Evolutionary conservation across 2,329 filamentous ascomycete genomes (phyloP).

Genomic region (Claviceps spartinae): DNA sequence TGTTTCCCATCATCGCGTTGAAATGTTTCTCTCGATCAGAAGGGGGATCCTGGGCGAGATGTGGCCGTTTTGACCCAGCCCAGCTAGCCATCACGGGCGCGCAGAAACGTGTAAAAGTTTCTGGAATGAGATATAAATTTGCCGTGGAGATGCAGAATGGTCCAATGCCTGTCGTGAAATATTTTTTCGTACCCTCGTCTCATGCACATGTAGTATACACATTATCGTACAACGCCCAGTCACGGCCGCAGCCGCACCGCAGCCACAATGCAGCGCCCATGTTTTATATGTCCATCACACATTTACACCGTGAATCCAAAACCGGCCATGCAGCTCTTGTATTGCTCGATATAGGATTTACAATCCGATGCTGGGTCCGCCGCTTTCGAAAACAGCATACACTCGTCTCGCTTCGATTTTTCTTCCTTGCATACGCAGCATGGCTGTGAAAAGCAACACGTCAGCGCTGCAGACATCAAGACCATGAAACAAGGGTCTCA

Average conservation of each 20-base stretch:
- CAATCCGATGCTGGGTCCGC: constrained; percentile 76
- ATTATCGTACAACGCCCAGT: not conserved
- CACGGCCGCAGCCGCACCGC: no score
- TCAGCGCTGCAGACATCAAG: not conserved
- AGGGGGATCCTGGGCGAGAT: not conserved
- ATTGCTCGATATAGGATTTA: constrained; percentile 67
- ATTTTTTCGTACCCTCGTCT: constrained; percentile 6
- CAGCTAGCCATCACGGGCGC: not conserved
- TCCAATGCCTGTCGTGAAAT: not conserved
- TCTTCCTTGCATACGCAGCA: constrained; percentile 98
- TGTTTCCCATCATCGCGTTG: not conserved
- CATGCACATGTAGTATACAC: constrained; percentile 13
- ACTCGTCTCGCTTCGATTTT: constrained; percentile 86
- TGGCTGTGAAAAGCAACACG: constrained; percentile 41
- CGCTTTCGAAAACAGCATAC: constrained; percentile 91
- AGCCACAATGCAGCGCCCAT: not conserved
- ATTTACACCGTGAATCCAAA: constrained; percentile 67
- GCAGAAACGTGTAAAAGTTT: not conserved
- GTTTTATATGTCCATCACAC: not conserved
- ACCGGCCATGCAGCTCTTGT: constrained; percentile 82
- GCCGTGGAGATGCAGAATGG: constrained; percentile 1
- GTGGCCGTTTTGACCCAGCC: not conserved
- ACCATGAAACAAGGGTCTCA: no score
- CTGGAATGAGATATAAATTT: no score
- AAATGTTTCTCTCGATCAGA: not conserved